Evolutionary conservation across 2,329 filamentous ascomycete species (phyloP).

Genomic region (Verticillium albo-atrum): DNA sequence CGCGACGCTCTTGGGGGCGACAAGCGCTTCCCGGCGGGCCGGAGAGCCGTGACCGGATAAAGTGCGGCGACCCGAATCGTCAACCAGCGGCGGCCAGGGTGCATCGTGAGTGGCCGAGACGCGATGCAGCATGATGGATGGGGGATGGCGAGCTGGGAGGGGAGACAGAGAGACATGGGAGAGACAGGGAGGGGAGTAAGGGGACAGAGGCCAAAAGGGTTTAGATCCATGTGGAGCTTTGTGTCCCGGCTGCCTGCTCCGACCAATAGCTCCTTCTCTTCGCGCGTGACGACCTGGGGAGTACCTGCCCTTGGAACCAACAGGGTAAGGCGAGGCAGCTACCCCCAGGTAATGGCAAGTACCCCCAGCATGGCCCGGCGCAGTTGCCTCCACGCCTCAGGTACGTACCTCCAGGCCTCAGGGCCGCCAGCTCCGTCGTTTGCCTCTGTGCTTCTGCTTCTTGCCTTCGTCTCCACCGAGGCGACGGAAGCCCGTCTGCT

Average conservation of each 20-base stretch:
- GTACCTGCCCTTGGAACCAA: no score
- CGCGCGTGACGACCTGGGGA: background rate
- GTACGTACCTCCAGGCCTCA: background rate
- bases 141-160: no score
- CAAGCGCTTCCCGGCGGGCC: conserved; percentile 1
- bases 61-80: background rate
- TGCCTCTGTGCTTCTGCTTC: background rate
- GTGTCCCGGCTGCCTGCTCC: background rate
- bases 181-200: background rate
- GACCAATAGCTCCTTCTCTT: background rate
- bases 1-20: background rate
- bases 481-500: background rate
- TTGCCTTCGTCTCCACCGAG: background rate
- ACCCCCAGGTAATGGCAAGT: no score
- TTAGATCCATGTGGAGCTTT: background rate
- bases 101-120: background rate
- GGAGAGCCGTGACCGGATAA: conserved; percentile 1
- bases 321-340: background rate
- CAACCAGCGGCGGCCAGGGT: background rate
- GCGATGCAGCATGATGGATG: background rate
- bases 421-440: background rate
- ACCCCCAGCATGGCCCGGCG: background rate
- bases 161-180: no score
- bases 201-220: background rate
- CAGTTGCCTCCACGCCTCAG: no score